phyloP scores from a whole-genome alignment of 179 eudicot genomes.

The Drosera spatulata region DNA sequence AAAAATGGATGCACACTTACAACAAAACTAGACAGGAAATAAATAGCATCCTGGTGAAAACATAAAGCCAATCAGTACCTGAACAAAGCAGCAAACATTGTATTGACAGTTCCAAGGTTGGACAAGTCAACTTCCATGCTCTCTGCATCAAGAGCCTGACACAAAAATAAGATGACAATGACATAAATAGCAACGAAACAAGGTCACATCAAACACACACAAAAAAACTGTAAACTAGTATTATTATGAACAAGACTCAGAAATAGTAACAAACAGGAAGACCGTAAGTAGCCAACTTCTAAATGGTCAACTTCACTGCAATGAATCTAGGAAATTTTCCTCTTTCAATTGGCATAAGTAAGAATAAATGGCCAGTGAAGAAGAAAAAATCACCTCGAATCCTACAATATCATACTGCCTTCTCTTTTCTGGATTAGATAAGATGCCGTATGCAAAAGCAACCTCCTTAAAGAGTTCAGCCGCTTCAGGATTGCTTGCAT shows the following conservation, averaged over 20 bases:
- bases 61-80: conserved; percentile 29
- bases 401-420: conserved; percentile 90
- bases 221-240: no score
- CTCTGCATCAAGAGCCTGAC: conserved; percentile 89
- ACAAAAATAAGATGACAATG: not conserved
- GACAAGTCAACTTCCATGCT: conserved; percentile 98
- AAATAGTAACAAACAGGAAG: no score
- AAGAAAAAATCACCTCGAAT: conserved; percentile 59
- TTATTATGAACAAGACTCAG: no score
- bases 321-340: not conserved
- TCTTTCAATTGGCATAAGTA: not conserved
- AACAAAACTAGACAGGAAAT: conserved; percentile 1
- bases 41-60: not conserved
- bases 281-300: no score
- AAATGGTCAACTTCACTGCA: no score
- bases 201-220: no score
- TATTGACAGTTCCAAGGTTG: conserved; percentile 97
- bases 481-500: conserved; percentile 94
- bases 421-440: conserved; percentile 96
- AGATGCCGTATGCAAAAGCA: conserved; percentile 84
- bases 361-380: not conserved
- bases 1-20: not conserved
- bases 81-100: conserved; percentile 98
- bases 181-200: no score
- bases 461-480: conserved; percentile 94